A percentile compares a stretch with the other conserved stretches of the same genome.
These are phyloP conservation scores for Nidularia pulvinata DNA, from an alignment of 768 basidiomycete genomes.

Conservation along the genomic window DNA sequence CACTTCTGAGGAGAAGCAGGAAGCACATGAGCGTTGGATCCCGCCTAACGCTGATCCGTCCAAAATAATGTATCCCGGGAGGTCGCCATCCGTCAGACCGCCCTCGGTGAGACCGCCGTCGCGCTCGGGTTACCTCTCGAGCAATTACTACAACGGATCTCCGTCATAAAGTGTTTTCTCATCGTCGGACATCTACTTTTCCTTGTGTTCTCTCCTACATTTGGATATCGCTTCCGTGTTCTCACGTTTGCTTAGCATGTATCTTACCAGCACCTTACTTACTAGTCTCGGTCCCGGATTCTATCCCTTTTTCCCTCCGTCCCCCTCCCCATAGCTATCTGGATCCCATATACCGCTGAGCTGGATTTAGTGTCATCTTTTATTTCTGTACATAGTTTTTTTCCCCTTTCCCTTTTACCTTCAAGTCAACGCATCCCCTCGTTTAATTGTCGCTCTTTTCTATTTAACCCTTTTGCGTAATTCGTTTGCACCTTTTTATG, in stretches of 20 bases:
- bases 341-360: conserved; percentile 2
- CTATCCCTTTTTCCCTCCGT: conserved; percentile 12
- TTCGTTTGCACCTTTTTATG: conserved; percentile 13
- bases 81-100: no score
- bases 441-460: conserved; percentile 17
- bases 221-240: background rate
- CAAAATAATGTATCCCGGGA: conserved; percentile 11
- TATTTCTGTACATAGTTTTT: background rate
- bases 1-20: conserved; percentile 66
- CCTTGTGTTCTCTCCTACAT: conserved; percentile 1
- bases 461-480: conserved; percentile 3
- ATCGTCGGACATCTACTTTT: conserved; percentile 8
- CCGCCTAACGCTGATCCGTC: conserved; percentile 34
- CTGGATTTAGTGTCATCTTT: conserved; percentile 1
- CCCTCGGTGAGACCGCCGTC: conserved; percentile 14
- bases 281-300: conserved; percentile 4
- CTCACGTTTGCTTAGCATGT: conserved; percentile 18
- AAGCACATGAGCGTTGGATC: conserved; percentile 65
- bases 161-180: background rate
- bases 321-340: conserved; percentile 13
- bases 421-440: conserved; percentile 9
- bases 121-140: conserved; percentile 7
- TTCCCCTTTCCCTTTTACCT: background rate
- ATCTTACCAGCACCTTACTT: conserved; percentile 23
- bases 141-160: background rate